Evolutionary conservation across 768 basidiomycete genomes (phyloP), one percentile per base, ranked within the genome.

Genomic region (Suillus clintonianus): DNA sequence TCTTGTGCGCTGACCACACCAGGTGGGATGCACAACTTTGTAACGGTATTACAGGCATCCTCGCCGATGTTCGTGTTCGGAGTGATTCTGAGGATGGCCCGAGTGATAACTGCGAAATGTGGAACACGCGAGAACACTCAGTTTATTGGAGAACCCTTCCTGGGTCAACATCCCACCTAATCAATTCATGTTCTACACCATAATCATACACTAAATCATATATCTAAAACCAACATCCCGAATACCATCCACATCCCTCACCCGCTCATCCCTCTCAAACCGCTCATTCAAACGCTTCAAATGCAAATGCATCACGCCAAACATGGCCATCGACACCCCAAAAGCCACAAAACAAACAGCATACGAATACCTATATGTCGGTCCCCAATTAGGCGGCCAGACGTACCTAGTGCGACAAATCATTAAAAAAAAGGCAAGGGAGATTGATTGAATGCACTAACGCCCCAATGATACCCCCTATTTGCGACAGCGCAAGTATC

Each of bases 401-500:
- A 85, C 77, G 68, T 88, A 89, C 39, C 85, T 84, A n/a, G n/a
- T n/a, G n/a, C n/a, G n/a, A n/a, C n/a, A n/a, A n/a, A n/a, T n/a
- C n/a, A n/a, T n/a, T n/a, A n/a, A n/a, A n/a, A n/a, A n/a, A n/a
- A n/a, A n/a, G n/a, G n/a, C n/a, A n/a, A n/a, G n/a, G n/a, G n/a
- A n/a, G n/a, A n/a, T n/a, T n/a, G n/a, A n/a, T n/a, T n/a, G n/a
- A n/a, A n/a, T n/a, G n/a, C 32, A 84, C 85, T 77, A 79, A 94
- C 79, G 91, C 88, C 62, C 93, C 93, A 53, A 86, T 77, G 54
- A 95, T 81, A 77, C 94, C 94, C 0, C 92, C 94, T 5, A 91
- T 81, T 71, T 92, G 89, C 14, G 89, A 89, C 70, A 92, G 86
- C 50, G 87, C 86, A 73, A 93, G 92, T 70, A 93, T 86, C 61